Base-by-base conservation (phyloP, 257 asterid species). In the Nicotiana sylvestris region DNA sequence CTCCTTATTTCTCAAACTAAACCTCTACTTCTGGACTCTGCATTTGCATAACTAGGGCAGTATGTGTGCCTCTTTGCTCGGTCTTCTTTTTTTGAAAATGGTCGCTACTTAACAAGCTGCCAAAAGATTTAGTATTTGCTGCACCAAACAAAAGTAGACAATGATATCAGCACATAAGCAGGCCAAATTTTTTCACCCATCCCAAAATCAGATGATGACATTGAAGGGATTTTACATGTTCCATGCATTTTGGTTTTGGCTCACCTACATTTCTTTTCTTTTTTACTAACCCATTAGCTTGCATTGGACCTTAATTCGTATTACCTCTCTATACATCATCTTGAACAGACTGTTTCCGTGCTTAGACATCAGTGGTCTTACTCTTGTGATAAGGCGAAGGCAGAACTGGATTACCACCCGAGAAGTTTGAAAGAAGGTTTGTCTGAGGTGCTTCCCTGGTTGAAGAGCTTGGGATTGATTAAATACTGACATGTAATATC, bases 361-460 rank as follows among this genome's bases (percentile, higher is more conserved):
- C 91, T 95, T 21, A 83, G 93, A 82, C 97, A 91, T 87, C 95
- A 91, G 79, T 95, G 98, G 98, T 97, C 97, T 30, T 95, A 92
- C 88, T 87, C 85, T 15, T 95, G 95, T 79, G 95, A 91, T 66
- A 95, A 95, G 92, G 98, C 99, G 12, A 93, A 89, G 86, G 74
- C 65, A 69, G 98, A 93, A 90, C 88, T 92, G 90, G 97, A 86
- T 79, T 95, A 95, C 84, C 80, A 87, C 51, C 97, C 99, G 9
- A 89, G 98, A 88, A 91, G 94, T 88, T 83, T 95, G 90, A 89
- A 82, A 84, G 93, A 92, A 83, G 99, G 99, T 65, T 89, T 94
- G 30, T 57, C 88, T 0, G 99, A 95, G 89, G 88, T 95, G 86
- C 95, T 95, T 70, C 94, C 97, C 27, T 95, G 99, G 99, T 81